Base-by-base conservation (phyloP, 1,284 basidiomycete species). In the Apiotrichum sp. region DNA sequence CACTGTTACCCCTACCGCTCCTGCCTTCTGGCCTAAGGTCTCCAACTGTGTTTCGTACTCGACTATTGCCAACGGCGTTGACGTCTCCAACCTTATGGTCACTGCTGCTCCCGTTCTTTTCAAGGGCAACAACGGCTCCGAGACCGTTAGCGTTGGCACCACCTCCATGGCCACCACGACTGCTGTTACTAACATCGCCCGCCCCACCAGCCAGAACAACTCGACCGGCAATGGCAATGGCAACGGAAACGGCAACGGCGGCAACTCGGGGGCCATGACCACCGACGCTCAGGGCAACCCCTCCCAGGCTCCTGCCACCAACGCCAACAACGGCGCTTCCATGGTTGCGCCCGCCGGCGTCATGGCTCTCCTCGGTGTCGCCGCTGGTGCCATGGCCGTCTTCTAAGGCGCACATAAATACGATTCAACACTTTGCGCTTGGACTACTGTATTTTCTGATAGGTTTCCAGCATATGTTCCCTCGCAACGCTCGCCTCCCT, bases 1-100 rank as follows among this genome's bases (percentile, higher is more conserved):
- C 36, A 38, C 36, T 38, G 36, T 69, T 41, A 73, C 71, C 41
- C 71, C 71, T 22, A 59, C 60, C n/a, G 62, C 65, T 39, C 65
- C 65, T 48, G 66, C 65, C 22, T 71, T 63, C 65, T 68, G 60
- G 56, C 76, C 76, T 39, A 67, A 66, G 16, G 68, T 69, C 11
- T 75, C 73, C 49, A 73, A 74, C 68, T 77, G 76, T 59, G 47
- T 65, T 49, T 72, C 71, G 57, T 76, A 74, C 71, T 65, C 71
- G 22, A 70, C 73, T 59, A 67, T 75, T 64, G 66, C 69, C 34
- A 73, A 72, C 68, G 70, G 70, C 29, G 60, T 72, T 55, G 62
- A 71, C 66, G 62, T 66, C 14, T 53, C 53, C 55, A 63, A 71
- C 62, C 67, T 64, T 59, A 60, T 65, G 43, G 69, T 71, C 35